A percentile compares a stretch with the other conserved stretches of the same genome.
Conservation (phyloP, 306 rosid species). For the Prunus mongolica region DNA sequence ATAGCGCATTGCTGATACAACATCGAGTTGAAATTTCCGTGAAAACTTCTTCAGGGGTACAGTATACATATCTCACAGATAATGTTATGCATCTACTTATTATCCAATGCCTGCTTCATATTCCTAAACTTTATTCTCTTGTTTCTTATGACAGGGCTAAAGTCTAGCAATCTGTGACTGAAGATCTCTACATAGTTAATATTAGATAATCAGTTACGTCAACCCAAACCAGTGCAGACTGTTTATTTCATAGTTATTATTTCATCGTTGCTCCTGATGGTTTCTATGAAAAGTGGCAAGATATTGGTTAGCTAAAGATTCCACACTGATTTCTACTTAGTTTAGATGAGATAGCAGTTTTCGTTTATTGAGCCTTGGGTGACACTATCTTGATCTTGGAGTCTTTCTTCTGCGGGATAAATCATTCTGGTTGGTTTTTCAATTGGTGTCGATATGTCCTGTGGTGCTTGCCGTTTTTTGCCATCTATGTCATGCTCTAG, state of each 20-base stretch:
- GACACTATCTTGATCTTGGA: conserved; percentile 23
- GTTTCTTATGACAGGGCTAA: conserved; percentile 56
- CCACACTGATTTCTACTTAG: conserved; percentile 33
- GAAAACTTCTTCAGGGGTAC: conserved; percentile 61
- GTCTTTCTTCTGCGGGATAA: conserved; percentile 36
- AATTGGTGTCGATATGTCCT: conserved; percentile 57
- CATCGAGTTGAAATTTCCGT: conserved; percentile 51
- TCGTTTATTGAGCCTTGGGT: conserved; percentile 39
- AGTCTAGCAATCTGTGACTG: conserved; percentile 40
- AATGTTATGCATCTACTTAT: not conserved
- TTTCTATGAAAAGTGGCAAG: conserved; percentile 38
- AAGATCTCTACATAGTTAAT: conserved; percentile 52
- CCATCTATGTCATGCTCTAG: conserved; percentile 30
- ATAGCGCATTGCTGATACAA: conserved; percentile 77
- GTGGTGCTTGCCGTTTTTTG: conserved; percentile 39
- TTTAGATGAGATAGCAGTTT: conserved; percentile 52
- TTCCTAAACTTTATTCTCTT: not conserved
- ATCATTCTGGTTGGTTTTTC: conserved; percentile 32
- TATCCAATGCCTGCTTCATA: not conserved
- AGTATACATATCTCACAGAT: not conserved
- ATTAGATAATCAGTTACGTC: conserved; percentile 36
- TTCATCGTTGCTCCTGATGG: conserved; percentile 46
- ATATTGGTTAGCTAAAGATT: conserved; percentile 36
- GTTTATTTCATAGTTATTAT: conserved; percentile 30
- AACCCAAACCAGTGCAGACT: conserved; percentile 45